Base-by-base conservation (phyloP, 169 alveolate species). In the Eimeria sp. region DNA sequence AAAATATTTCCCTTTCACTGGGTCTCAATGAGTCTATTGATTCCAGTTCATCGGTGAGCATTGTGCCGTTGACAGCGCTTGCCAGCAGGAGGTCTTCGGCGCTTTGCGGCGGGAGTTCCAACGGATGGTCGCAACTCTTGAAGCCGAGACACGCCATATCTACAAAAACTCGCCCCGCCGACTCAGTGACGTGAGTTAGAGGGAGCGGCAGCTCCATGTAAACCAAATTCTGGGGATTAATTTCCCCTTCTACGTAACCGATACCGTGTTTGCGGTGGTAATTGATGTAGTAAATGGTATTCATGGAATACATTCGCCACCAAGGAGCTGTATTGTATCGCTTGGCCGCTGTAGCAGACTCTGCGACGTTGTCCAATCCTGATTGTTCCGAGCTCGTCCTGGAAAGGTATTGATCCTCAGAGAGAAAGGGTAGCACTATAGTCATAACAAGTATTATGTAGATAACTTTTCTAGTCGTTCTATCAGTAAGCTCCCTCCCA, bases 401-500 rank as follows among this genome's bases (percentile, higher is more conserved):
- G 9, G 91, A 46, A 33, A 62, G 46, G 85, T 60, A 64, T 23
- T 62, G 89, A 23, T 78, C 96, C 23, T 77, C 96, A 18, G 85
- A 43, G 60, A 91, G 74, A 54, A 91, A 49, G 0, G 96, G 95
- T 30, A 95, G 43, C 23, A 85, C 82, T 18, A 87, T 87, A 27
- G 91, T 76, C 89, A 95, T 56, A 37, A 77, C 93, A 40, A 85
- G 95, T 82, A 95, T 83, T 23, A 95, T 76, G 52, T 89, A 68
- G 25, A 89, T 64, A 10, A 95, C 99, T 95, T 98, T 97, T 95
- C 98, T 97, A 54, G 98, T 98, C 18, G 99, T 98, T 40, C 97
- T 80, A 78, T 98, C 99, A 2, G 98, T 96, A 6, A 98, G 96
- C 56, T 98, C 89, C 95, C 97, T 97, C 18, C 99, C 99, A 11